Base-by-base conservation (phyloP, 345 rosid genomes). In the Pseudoturritis turrita region DNA sequence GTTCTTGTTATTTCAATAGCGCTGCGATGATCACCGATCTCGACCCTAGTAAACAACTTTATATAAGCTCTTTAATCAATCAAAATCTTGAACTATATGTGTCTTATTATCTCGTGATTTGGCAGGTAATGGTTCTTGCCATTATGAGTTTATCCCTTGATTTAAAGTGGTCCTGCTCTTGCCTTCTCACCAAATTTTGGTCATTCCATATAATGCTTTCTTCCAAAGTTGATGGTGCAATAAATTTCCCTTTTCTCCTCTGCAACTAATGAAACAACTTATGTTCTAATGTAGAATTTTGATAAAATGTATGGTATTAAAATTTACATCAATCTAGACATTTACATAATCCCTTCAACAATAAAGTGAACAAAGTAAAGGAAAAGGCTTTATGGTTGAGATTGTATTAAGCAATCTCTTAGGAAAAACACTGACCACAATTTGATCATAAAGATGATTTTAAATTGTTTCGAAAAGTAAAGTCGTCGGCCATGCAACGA, bases 401-500 rank as follows among this genome's bases (percentile, higher is more conserved):
- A n/a, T n/a, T n/a, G n/a, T n/a, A n/a, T 41, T 61, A 13, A 53
- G 33, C 44, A 68, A 68, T 56, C 64, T 56, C 41, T 41, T 57
- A 11, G 13, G 23, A 28, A 39, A n/a, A 11, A 23, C 12, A 39
- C 13, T 28, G 62, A 51, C 17, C 14, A 55, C 40, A 55, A 25
- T n/a, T 49, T 28, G 44, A 71, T 15, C 40, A 40, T 26, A 9
- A 13, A 25, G 12, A 52, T 63, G 64, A 60, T 44, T 49, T 56
- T 28, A 61, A 64, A 54, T 62, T 26, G 64, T 25, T 79, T 63
- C 91, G 82, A 91, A 84, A 15, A 90, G 80, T 81, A 93, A 75
- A 87, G 88, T 87, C 21, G 82, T 91, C 97, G n/a, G n/a, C n/a
- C 98, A 93, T 49, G 87, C 97, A 47, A 82, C 94, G 10, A 90